Conservation (phyloP, 148 eudicot genomes). For the Fagopyrum tataricum region DNA sequence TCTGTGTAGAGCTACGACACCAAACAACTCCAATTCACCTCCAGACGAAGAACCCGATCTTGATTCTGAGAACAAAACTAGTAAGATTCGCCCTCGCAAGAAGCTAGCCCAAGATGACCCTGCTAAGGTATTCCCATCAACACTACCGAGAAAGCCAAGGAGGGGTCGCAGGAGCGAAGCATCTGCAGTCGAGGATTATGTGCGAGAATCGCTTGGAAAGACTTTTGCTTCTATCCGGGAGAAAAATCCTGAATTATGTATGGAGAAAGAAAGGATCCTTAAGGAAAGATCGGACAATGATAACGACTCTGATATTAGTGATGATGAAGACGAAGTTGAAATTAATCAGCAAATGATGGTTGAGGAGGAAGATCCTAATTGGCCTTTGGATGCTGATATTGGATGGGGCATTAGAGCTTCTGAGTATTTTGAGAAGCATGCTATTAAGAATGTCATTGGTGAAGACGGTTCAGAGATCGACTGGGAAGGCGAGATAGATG, state of each 20-base stretch:
- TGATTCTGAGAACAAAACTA: slow-evolving; percentile 23
- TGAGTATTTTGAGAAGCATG: slow-evolving; percentile 68
- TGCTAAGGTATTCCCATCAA: slow-evolving; percentile 23
- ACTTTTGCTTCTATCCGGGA: slow-evolving; percentile 63
- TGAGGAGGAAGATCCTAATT: slow-evolving; percentile 69
- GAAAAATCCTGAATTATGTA: slow-evolving; percentile 51
- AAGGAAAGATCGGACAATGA: slow-evolving; percentile 36
- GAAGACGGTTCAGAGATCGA: slow-evolving; percentile 85
- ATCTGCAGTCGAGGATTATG: slow-evolving; percentile 76
- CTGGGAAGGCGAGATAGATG: slow-evolving; percentile 95
- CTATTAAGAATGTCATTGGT: slow-evolving; percentile 73
- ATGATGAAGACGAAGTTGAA: slow-evolving; percentile 27
- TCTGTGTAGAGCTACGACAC: slow-evolving; percentile 27
- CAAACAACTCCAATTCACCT: slow-evolving; percentile 20
- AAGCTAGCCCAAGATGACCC: slow-evolving; percentile 25
- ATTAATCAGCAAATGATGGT: slow-evolving; percentile 44
- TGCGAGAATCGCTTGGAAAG: slow-evolving; percentile 47
- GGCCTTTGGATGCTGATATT: slow-evolving; percentile 93
- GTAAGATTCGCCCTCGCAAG: slow-evolving; percentile 21
- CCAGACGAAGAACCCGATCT: slow-evolving; percentile 23
- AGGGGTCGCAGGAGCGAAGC: slow-evolving; percentile 90
- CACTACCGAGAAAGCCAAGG: slow-evolving; percentile 61
- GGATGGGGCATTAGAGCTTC: slow-evolving; percentile 97
- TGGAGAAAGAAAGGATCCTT: slow-evolving; percentile 33
- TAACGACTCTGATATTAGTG: slow-evolving; percentile 25